phyloP scores from a whole-genome alignment of 495 filamentous ascomycete genomes.

The Niebla homalea region DNA sequence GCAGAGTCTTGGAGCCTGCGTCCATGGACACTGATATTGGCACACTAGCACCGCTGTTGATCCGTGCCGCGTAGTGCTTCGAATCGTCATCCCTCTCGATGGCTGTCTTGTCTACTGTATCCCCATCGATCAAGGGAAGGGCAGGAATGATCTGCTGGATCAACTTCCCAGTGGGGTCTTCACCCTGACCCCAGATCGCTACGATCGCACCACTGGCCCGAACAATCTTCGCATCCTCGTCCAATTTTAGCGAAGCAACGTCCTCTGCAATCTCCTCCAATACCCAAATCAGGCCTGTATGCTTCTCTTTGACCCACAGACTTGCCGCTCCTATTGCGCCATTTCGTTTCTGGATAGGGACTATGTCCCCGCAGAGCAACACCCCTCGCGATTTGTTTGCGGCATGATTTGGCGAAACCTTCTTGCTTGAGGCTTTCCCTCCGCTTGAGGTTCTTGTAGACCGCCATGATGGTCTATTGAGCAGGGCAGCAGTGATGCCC shows the following conservation, averaged over 20 bases:
- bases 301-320: constrained; percentile 96
- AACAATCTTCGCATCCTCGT: constrained; percentile 57
- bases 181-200: constrained; percentile 67
- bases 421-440: constrained; percentile 42
- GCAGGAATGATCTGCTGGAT: constrained; percentile 65
- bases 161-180: constrained; percentile 50
- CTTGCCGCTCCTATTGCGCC: constrained; percentile 83
- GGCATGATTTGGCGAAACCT: constrained; percentile 38
- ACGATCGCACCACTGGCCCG: constrained; percentile 54
- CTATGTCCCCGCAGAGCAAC: constrained; percentile 88
- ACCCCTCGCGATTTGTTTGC: constrained; percentile 76
- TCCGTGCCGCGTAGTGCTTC: constrained; percentile 71
- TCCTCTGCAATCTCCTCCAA: constrained; percentile 96
- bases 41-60: constrained; percentile 57
- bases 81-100: constrained; percentile 52
- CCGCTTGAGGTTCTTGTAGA: constrained; percentile 65
- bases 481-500: constrained; percentile 71
- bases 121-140: constrained; percentile 56
- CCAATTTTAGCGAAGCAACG: constrained; percentile 57
- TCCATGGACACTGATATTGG: constrained; percentile 65
- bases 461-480: constrained; percentile 78
- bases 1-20: constrained; percentile 49
- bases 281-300: constrained; percentile 89
- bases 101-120: constrained; percentile 52
- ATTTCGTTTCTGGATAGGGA: constrained; percentile 91